A percentile compares a stretch with the other conserved stretches of the same genome.
These are phyloP conservation scores for Sinapis alba DNA, from an alignment of 441 rosid genomes.

Conservation along the genomic window DNA sequence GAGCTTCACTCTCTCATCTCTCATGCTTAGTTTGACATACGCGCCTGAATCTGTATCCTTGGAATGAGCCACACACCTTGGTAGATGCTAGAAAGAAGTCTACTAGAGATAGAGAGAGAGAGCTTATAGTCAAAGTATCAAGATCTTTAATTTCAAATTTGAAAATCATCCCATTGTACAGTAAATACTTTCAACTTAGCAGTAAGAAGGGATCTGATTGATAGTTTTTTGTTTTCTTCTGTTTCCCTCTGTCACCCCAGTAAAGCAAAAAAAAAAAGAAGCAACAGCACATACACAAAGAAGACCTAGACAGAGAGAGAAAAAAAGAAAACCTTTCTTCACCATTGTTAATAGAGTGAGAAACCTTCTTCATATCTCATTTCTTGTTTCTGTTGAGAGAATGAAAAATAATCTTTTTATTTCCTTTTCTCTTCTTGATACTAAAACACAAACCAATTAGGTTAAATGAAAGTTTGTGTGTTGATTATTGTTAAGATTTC, in stretches of 20 bases:
- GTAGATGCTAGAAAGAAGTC: conserved; percentile 39
- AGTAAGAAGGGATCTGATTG: conserved; percentile 22
- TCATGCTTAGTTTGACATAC: conserved; percentile 28
- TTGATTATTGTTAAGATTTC: neutral
- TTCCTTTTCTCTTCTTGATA: conserved; percentile 20
- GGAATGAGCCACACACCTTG: conserved; percentile 14
- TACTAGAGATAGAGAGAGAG: conserved; percentile 10
- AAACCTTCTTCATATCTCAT: conserved; percentile 28
- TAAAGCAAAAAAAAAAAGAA: conserved; percentile 40
- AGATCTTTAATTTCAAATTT: conserved; percentile 25
- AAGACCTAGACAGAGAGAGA: neutral
- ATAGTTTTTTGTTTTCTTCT: conserved; percentile 34
- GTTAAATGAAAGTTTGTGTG: neutral
- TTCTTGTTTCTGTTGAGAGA: conserved; percentile 18
- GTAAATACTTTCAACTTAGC: conserved; percentile 34
- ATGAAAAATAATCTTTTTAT: neutral
- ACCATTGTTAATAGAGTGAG: conserved; percentile 37
- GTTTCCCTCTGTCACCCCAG: conserved; percentile 31
- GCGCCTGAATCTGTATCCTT: conserved; percentile 9
- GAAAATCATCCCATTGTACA: conserved; percentile 24
- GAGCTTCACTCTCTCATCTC: conserved; percentile 19
- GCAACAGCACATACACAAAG: conserved; percentile 37
- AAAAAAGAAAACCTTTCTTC: conserved; percentile 3
- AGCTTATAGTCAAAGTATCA: conserved; percentile 31
- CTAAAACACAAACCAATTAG: conserved; percentile 17